Conservation (phyloP, 2,329 filamentous ascomycete genomes). For the Ophiostoma sp. region DNA sequence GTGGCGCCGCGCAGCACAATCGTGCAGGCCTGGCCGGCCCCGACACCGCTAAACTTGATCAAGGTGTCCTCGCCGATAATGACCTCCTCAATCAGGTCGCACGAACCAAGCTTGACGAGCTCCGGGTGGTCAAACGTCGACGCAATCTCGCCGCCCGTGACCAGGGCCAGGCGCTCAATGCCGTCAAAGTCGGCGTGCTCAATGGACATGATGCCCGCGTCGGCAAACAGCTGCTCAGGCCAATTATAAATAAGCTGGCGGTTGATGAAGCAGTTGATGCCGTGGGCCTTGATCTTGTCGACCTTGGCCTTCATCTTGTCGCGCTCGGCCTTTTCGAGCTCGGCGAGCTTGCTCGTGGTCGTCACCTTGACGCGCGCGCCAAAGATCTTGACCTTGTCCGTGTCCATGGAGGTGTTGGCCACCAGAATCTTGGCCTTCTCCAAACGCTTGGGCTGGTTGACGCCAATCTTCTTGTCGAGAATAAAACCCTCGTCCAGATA, state of each 20-base stretch:
- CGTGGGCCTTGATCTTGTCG: conserved; percentile 96
- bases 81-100: conserved; percentile 94
- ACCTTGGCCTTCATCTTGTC: conserved; percentile 99
- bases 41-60: conserved; percentile 96
- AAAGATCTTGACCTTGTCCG: conserved; percentile 99
- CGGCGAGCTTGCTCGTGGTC: conserved; percentile 94
- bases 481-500: conserved; percentile 99
- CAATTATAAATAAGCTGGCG: conserved; percentile 99
- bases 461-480: conserved; percentile 97
- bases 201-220: conserved; percentile 96
- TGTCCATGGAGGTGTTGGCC: conserved; percentile 98
- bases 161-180: conserved; percentile 89
- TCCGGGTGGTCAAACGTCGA: conserved; percentile 98
- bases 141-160: conserved; percentile 95
- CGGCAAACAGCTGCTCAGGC: conserved; percentile 97
- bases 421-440: conserved; percentile 98
- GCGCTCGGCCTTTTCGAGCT: conserved; percentile 94
- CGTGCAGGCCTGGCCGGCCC: conserved; percentile 90
- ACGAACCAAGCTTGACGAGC: conserved; percentile 92
- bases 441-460: conserved; percentile 95
- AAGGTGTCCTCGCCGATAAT: conserved; percentile 98
- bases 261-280: conserved; percentile 99
- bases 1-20: conserved; percentile 95
- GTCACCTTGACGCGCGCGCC: conserved; percentile 95
- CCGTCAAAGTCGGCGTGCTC: conserved; percentile 99